Evolutionary conservation across 1,139 yeast species (phyloP).

Genomic region (Hanseniaspora uvarum): DNA sequence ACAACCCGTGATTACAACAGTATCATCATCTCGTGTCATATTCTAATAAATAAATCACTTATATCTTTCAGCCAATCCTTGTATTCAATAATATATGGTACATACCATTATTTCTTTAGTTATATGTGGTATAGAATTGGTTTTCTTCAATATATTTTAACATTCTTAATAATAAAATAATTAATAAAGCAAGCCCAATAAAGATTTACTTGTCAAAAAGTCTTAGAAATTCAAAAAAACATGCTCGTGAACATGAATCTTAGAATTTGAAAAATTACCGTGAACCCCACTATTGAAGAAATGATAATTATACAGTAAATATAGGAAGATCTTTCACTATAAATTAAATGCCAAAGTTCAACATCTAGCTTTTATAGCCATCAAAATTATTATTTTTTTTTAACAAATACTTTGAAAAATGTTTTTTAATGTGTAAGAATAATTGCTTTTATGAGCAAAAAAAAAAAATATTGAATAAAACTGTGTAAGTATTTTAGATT

Average conservation of each 20-base stretch:
- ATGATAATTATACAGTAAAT: neutral
- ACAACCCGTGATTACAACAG: too few relatives aligned
- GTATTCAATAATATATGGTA: neutral
- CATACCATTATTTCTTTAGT: conserved; percentile 17
- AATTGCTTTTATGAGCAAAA: too few relatives aligned
- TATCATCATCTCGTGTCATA: neutral
- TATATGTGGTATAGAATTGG: conserved; percentile 11
- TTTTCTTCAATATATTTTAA: neutral
- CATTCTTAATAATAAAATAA: neutral
- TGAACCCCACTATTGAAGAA: too few relatives aligned
- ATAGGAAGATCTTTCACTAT: neutral
- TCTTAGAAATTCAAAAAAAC: neutral
- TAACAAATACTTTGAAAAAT: neutral
- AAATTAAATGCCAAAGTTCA: neutral
- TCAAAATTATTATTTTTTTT: neutral
- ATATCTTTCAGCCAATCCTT: neutral
- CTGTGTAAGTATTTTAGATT: too few relatives aligned
- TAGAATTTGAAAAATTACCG: too few relatives aligned
- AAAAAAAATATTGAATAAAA: too few relatives aligned
- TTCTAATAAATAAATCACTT: neutral
- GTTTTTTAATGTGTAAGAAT: neutral
- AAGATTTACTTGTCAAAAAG: neutral
- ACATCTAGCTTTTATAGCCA: neutral
- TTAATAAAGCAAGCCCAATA: neutral
- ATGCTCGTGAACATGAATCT: neutral